Evolutionary conservation across 2,329 filamentous ascomycete species (phyloP).

Genomic region (Trichoderma sp.): DNA sequence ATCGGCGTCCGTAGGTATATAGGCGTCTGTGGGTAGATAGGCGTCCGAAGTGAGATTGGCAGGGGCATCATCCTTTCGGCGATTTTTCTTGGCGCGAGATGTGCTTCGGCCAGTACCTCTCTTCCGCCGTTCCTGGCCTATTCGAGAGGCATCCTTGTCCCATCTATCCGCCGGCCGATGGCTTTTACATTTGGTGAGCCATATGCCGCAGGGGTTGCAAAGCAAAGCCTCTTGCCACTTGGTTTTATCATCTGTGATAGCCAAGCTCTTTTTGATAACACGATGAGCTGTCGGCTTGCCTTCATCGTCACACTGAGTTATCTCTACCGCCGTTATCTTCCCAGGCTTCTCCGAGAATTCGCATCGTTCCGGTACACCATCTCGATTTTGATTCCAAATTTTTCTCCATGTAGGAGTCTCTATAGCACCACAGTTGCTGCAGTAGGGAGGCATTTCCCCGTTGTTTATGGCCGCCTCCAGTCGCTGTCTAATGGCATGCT

Average conservation of each 20-base stretch:
- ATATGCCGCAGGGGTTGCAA: conserved; percentile 96
- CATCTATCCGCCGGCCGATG: conserved; percentile 85
- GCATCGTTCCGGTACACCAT: conserved; percentile 68
- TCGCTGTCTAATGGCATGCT: conserved; percentile 62
- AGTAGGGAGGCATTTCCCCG: conserved; percentile 86
- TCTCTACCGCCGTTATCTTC: conserved; percentile 73
- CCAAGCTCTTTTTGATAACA: conserved; percentile 75
- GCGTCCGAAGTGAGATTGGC: conserved; percentile 57
- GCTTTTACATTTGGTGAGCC: conserved; percentile 84
- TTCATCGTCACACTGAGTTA: conserved; percentile 64
- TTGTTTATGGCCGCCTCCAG: conserved; percentile 68
- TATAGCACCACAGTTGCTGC: conserved; percentile 90
- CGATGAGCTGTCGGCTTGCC: conserved; percentile 70
- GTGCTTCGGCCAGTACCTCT: conserved; percentile 48
- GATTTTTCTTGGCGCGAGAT: conserved; percentile 53
- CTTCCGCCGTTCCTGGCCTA: conserved; percentile 57
- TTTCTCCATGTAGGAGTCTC: conserved; percentile 97
- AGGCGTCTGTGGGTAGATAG: conserved; percentile 56
- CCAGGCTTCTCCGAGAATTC: conserved; percentile 75
- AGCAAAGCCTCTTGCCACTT: conserved; percentile 73
- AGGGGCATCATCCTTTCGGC: conserved; percentile 52
- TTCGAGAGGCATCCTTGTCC: conserved; percentile 65
- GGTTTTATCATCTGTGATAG: conserved; percentile 63
- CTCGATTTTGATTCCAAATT: conserved; percentile 78
- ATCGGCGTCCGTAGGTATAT: conserved; percentile 55